Evolutionary conservation across 2,329 filamentous ascomycete species (phyloP).

Genomic region (Nigrospora oryzae): DNA sequence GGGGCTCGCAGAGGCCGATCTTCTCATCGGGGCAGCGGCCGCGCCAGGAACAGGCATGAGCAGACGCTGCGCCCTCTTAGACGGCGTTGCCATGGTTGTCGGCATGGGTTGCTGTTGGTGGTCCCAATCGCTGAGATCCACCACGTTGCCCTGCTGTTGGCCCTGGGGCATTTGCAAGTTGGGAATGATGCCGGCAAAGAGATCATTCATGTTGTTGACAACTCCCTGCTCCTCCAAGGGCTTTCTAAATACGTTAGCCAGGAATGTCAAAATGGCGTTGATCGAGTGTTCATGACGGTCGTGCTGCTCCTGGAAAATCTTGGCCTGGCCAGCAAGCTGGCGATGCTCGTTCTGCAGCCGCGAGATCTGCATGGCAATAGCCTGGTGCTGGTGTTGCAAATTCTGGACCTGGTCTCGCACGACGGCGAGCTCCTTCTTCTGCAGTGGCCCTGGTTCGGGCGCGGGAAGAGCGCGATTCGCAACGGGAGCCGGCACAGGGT

Average conservation of each 20-base stretch:
- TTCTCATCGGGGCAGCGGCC: conserved; percentile 16
- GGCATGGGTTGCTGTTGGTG: conserved; percentile 33
- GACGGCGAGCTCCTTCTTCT: conserved; percentile 66
- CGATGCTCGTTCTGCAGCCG: conserved; percentile 79
- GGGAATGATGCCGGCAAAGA: conserved; percentile 70
- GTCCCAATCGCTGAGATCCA: conserved; percentile 53
- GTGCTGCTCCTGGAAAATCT: conserved; percentile 83
- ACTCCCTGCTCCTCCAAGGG: conserved; percentile 78
- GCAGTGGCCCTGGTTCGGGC: conserved; percentile 37
- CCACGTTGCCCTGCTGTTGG: conserved; percentile 43
- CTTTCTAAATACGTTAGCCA: conserved; percentile 93
- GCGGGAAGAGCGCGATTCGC: conserved; percentile 29
- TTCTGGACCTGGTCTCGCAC: conserved; percentile 74
- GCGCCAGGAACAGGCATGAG: conserved; percentile 43
- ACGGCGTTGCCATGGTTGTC: conserved; percentile 27
- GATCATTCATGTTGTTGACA: conserved; percentile 70
- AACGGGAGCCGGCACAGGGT: conserved; percentile 7
- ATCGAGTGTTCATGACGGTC: conserved; percentile 98
- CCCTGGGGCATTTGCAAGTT: conserved; percentile 35
- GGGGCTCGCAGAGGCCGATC: conserved; percentile 19
- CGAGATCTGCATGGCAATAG: conserved; percentile 76
- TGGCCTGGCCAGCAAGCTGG: conserved; percentile 78
- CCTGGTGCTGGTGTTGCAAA: conserved; percentile 76
- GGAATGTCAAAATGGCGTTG: conserved; percentile 94
- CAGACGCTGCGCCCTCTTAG: conserved; percentile 44